Conservation (phyloP, 1,139 yeast genomes). For the Candida albicans region DNA sequence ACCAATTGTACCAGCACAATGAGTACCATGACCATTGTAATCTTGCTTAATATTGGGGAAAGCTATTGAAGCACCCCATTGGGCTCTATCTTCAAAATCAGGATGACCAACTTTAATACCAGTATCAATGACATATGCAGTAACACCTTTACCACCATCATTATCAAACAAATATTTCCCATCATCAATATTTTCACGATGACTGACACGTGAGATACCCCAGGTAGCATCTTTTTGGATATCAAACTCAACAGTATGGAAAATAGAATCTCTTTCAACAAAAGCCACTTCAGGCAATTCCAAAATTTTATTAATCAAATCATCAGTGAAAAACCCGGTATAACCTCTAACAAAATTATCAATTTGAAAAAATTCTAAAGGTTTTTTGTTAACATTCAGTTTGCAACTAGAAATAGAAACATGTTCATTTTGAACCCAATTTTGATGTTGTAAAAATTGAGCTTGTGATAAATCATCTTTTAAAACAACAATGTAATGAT, state of each 20-base stretch:
- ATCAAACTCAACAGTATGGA: slow-evolving; percentile 60
- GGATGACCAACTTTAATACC: slow-evolving; percentile 81
- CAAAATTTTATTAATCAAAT: slow-evolving; percentile 69
- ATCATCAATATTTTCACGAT: slow-evolving; percentile 71
- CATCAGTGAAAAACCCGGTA: slow-evolving; percentile 73
- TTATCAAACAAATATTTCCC: slow-evolving; percentile 83
- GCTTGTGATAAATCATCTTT: slow-evolving; percentile 26
- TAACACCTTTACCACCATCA: slow-evolving; percentile 89
- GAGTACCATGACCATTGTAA: slow-evolving; percentile 95
- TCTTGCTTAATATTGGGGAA: slow-evolving; percentile 78
- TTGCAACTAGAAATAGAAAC: slow-evolving; percentile 19
- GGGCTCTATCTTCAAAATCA: slow-evolving; percentile 90
- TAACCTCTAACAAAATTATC: slow-evolving; percentile 60
- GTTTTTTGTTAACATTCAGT: slow-evolving; percentile 53
- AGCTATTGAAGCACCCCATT: slow-evolving; percentile 92
- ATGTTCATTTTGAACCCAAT: slow-evolving; percentile 46
- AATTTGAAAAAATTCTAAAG: slow-evolving; percentile 54
- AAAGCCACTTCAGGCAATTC: slow-evolving; percentile 70
- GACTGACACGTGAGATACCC: slow-evolving; percentile 95
- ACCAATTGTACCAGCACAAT: slow-evolving; percentile 84
- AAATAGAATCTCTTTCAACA: slow-evolving; percentile 80
- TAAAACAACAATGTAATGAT: slow-evolving; percentile 38
- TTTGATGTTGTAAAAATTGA: slow-evolving; percentile 56
- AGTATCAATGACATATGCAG: slow-evolving; percentile 89
- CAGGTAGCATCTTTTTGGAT: slow-evolving; percentile 87